Conservation (phyloP, 148 eudicot species). For the Vaccinium darrowii region DNA sequence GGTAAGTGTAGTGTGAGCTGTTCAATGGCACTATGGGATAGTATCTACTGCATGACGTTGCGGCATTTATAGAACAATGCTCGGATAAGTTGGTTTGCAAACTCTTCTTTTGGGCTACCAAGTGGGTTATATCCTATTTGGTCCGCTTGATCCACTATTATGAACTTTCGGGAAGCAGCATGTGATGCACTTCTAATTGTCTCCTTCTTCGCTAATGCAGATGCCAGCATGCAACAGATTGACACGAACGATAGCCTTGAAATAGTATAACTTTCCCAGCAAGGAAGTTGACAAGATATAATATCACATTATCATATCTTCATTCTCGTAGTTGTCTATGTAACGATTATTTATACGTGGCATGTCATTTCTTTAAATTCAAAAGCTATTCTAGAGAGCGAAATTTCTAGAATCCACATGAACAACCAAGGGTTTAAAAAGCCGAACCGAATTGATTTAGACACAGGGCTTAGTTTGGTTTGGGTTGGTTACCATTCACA, state of each 20-base stretch:
- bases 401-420: neutral
- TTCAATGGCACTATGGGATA: neutral
- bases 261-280: neutral
- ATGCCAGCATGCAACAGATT: neutral
- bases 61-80: neutral
- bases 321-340: neutral
- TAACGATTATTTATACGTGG: neutral
- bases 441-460: neutral
- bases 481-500: neutral
- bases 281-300: neutral
- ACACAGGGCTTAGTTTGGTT: neutral
- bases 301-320: neutral
- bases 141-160: neutral
- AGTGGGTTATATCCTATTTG: neutral
- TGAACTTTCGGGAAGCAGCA: neutral
- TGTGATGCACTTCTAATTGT: neutral
- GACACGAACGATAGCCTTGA: neutral
- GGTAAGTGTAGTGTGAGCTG: neutral
- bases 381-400: neutral
- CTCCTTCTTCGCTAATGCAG: neutral
- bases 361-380: neutral
- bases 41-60: neutral
- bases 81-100: neutral
- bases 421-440: neutral
- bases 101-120: constrained; percentile 3